Evolutionary conservation across 768 basidiomycete species (phyloP).

Genomic region (Hygrophorus pudorinus): DNA sequence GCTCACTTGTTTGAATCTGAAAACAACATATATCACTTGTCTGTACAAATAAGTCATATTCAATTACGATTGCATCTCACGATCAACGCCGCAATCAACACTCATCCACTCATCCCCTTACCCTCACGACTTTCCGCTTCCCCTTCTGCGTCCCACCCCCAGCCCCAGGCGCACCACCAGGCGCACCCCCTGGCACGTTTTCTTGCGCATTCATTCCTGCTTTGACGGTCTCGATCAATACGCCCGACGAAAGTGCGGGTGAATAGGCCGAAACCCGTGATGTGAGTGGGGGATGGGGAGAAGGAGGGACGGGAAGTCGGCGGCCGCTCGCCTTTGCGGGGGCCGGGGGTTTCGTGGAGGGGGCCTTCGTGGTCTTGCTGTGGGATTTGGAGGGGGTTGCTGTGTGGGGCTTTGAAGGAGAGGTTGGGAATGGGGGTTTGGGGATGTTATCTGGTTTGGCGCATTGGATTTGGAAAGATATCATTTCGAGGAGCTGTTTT

Average conservation of each 20-base stretch:
- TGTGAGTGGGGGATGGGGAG: slow-evolving; percentile 62
- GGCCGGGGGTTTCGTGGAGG: slow-evolving; percentile 35
- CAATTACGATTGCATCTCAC: no score
- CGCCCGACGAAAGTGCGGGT: slow-evolving; percentile 65
- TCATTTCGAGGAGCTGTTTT: slow-evolving; percentile 68
- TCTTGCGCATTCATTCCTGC: slow-evolving; percentile 73
- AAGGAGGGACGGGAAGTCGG: slow-evolving; percentile 64
- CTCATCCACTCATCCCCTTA: slow-evolving; percentile 37
- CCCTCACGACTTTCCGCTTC: slow-evolving; percentile 72
- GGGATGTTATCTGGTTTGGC: slow-evolving; percentile 64
- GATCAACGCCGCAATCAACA: no score
- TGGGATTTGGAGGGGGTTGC: slow-evolving; percentile 25
- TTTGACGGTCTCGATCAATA: slow-evolving; percentile 76
- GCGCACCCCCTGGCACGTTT: slow-evolving; percentile 26
- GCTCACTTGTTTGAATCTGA: no score
- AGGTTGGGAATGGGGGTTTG: slow-evolving; percentile 46
- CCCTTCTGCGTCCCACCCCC: slow-evolving; percentile 49
- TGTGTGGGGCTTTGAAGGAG: slow-evolving; percentile 21
- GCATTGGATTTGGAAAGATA: slow-evolving; percentile 63
- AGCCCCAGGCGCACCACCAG: slow-evolving; percentile 26
- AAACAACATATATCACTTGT: no score
- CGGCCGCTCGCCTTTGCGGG: slow-evolving; percentile 24
- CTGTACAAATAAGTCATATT: no score
- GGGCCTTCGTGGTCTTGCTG: slow-evolving; percentile 40
- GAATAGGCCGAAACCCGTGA: slow-evolving; percentile 74